Conservation (phyloP, 192 early-diverging fungal genomes). For the Lobosporangium transversale region DNA sequence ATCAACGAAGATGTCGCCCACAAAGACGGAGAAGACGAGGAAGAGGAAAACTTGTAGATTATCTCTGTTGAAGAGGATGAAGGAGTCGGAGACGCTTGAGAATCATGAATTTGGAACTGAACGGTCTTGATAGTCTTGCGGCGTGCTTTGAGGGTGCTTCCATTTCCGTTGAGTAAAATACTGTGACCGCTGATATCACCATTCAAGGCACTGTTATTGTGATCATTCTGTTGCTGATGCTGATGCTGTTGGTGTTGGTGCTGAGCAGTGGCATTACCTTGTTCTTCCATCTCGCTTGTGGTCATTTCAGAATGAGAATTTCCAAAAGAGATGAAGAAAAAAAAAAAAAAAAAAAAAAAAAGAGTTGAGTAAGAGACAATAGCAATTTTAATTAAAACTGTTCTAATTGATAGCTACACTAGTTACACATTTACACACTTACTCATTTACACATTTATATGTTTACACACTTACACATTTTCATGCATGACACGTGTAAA, state of each 20-base stretch:
- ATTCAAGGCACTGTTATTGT: too few relatives aligned
- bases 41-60: not conserved
- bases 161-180: not conserved
- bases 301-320: conserved; percentile 16
- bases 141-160: conserved; percentile 10
- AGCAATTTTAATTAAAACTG: too few relatives aligned
- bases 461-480: too few relatives aligned
- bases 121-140: conserved; percentile 13
- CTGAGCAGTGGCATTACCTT: not conserved
- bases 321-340: not conserved
- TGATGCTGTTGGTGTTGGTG: not conserved
- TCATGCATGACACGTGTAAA: too few relatives aligned
- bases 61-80: not conserved
- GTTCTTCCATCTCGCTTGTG: conserved; percentile 43
- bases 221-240: too few relatives aligned
- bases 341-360: not conserved
- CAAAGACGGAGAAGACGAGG: not conserved
- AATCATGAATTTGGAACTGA: conserved; percentile 1
- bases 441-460: too few relatives aligned
- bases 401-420: too few relatives aligned
- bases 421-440: too few relatives aligned
- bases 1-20: not conserved
- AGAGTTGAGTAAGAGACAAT: too few relatives aligned
- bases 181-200: not conserved
- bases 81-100: not conserved